These are phyloP conservation scores for Flammula alnicola DNA, from an alignment of 1,284 basidiomycete species.

Conservation along the genomic window DNA sequence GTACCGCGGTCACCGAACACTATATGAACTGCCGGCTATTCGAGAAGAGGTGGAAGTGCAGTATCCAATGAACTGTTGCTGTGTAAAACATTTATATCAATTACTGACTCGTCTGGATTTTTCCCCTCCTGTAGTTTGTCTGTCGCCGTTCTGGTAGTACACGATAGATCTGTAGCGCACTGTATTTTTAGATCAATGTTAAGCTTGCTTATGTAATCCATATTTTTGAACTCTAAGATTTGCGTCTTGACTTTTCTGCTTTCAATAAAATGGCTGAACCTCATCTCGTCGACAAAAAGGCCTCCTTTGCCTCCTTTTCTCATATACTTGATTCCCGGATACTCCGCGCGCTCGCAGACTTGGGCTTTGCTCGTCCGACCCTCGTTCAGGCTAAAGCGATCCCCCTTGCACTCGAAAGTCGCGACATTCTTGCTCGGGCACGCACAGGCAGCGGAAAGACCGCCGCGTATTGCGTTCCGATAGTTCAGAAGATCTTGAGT, in stretches of 20 bases:
- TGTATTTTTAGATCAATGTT: slow-evolving; percentile 23
- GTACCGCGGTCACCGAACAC: slow-evolving; percentile 46
- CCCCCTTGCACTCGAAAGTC: slow-evolving; percentile 86
- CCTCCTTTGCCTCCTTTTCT: slow-evolving; percentile 70
- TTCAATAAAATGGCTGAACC: slow-evolving; percentile 43
- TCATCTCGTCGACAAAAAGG: slow-evolving; percentile 53
- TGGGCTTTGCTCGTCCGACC: slow-evolving; percentile 83
- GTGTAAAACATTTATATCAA: too few species aligned
- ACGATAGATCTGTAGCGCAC: neutral
- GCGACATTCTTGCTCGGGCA: slow-evolving; percentile 93
- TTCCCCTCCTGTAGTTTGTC: neutral
- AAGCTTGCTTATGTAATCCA: slow-evolving; percentile 22
- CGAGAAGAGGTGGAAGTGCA: slow-evolving; percentile 31
- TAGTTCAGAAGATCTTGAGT: slow-evolving; percentile 88
- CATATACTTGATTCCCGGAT: slow-evolving; percentile 79
- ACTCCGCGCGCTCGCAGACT: slow-evolving; percentile 79
- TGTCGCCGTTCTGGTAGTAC: slow-evolving; percentile 1
- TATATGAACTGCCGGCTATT: slow-evolving; percentile 51
- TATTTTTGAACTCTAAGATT: slow-evolving; percentile 19
- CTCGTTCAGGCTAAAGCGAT: slow-evolving; percentile 83
- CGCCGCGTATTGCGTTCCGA: slow-evolving; percentile 91
- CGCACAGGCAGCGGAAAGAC: slow-evolving; percentile 98
- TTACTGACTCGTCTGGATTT: too few species aligned
- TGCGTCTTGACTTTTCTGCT: neutral
- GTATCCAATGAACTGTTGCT: slow-evolving; percentile 26